Conservation (phyloP, 2,329 filamentous ascomycete species). For the Talaromyces albobiverticillius region DNA sequence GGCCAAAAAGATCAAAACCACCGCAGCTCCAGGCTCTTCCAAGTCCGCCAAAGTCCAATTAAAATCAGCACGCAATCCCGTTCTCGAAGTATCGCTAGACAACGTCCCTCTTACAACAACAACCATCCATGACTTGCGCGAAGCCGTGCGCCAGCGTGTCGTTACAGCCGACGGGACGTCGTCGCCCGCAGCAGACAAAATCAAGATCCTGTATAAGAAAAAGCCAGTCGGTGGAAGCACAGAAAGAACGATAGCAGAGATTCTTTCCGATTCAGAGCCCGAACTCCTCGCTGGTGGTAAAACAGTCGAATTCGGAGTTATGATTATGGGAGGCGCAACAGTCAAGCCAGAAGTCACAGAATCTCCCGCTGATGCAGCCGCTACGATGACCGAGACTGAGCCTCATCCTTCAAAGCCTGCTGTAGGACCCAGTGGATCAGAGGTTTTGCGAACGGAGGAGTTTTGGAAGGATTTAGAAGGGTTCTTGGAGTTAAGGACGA, state of each 20-base stretch:
- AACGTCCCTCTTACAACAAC: constrained; percentile 62
- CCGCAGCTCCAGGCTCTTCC: constrained; percentile 35
- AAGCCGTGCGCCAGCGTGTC: constrained; percentile 61
- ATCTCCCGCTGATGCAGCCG: constrained; percentile 18
- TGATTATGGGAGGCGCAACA: constrained; percentile 75
- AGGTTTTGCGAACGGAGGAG: constrained; percentile 63
- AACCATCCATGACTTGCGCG: constrained; percentile 76
- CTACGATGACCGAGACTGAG: constrained; percentile 30
- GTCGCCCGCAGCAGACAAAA: constrained; percentile 58
- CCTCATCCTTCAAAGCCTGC: constrained; percentile 36
- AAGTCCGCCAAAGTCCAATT: constrained; percentile 36
- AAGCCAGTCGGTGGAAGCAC: constrained; percentile 63
- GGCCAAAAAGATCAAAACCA: constrained; percentile 38
- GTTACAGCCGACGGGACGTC: constrained; percentile 50
- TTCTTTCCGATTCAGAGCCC: constrained; percentile 56
- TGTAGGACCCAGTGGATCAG: constrained; percentile 55
- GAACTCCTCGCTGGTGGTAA: constrained; percentile 38
- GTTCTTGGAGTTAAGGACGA: constrained; percentile 75
- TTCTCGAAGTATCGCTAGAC: constrained; percentile 64
- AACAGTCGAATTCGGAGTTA: constrained; percentile 74
- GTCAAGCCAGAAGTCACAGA: constrained; percentile 36
- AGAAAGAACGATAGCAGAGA: constrained; percentile 75
- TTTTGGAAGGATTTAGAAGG: constrained; percentile 87
- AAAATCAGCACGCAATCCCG: constrained; percentile 68
- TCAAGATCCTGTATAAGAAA: constrained; percentile 82